Evolutionary conservation across 2,329 filamentous ascomycete genomes (phyloP).

Genomic region (Pseudogymnoascus sp.): DNA sequence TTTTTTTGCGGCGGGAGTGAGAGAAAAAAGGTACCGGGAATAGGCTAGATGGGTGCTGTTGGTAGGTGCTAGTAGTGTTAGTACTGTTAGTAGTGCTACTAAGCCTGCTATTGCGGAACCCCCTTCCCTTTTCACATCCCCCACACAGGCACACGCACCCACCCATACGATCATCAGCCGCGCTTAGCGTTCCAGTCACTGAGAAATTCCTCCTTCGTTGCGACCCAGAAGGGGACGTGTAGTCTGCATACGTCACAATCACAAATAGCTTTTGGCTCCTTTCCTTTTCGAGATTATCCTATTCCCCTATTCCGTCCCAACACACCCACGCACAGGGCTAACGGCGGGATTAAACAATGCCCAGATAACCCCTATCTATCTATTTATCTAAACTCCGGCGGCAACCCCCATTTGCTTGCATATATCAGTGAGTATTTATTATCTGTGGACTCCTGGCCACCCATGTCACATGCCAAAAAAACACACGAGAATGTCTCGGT

Average conservation of each 20-base stretch:
- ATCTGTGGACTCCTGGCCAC: background rate
- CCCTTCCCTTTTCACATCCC: background rate
- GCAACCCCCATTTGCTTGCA: too few species aligned
- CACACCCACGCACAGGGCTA: too few species aligned
- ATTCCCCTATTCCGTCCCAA: too few species aligned
- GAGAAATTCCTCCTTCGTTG: background rate
- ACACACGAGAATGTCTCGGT: background rate
- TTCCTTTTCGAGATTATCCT: too few species aligned
- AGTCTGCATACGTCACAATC: background rate
- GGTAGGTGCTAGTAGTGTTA: background rate
- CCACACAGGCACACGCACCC: background rate
- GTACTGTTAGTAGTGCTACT: background rate
- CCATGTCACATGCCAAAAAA: background rate
- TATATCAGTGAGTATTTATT: too few species aligned
- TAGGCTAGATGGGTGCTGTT: background rate
- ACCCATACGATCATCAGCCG: background rate
- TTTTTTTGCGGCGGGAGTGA: background rate
- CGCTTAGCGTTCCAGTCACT: background rate
- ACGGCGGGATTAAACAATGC: too few species aligned
- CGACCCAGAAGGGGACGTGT: background rate
- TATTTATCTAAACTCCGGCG: too few species aligned
- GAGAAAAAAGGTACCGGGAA: background rate
- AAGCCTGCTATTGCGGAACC: background rate
- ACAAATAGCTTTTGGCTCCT: too few species aligned
- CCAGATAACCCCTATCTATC: too few species aligned